phyloP scores from a whole-genome alignment of 2,329 filamentous ascomycete species.

The Periconia macrospinosa region DNA sequence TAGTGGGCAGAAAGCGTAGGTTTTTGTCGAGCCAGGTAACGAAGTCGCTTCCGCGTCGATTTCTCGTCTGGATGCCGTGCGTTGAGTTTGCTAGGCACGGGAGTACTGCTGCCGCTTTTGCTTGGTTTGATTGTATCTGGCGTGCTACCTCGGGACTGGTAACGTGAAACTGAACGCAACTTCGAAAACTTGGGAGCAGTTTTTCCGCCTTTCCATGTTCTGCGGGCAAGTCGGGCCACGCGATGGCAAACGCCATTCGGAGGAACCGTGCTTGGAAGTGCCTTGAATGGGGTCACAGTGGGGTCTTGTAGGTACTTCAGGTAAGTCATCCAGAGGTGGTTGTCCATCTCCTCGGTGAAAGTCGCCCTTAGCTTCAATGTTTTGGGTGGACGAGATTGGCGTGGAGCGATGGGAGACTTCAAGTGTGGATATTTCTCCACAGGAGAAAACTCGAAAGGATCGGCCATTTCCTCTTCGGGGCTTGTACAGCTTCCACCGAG shows the following conservation, averaged over 20 bases:
- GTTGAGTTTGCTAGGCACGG: slow-evolving; percentile 47
- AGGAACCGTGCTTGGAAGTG: slow-evolving; percentile 64
- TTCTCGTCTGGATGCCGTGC: slow-evolving; percentile 61
- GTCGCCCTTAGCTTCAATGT: slow-evolving; percentile 48
- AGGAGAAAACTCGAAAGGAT: slow-evolving; percentile 56
- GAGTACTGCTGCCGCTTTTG: slow-evolving; percentile 52
- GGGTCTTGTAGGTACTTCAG: slow-evolving; percentile 68
- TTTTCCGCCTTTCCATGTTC: slow-evolving; percentile 59
- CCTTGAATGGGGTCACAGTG: slow-evolving; percentile 68
- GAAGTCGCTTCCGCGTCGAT: slow-evolving; percentile 60
- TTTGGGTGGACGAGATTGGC: slow-evolving; percentile 37
- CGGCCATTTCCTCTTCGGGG: slow-evolving; percentile 60
- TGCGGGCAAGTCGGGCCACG: slow-evolving; percentile 63
- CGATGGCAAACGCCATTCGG: slow-evolving; percentile 66
- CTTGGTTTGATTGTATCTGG: slow-evolving; percentile 47
- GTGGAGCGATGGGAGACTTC: slow-evolving; percentile 34
- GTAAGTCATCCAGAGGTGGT: slow-evolving; percentile 68
- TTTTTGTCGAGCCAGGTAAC: slow-evolving; percentile 63
- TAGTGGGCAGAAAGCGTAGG: slow-evolving; percentile 66
- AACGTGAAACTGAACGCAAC: slow-evolving; percentile 19
- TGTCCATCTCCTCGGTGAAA: slow-evolving; percentile 67
- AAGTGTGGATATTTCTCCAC: slow-evolving; percentile 28
- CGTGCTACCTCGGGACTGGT: slow-evolving; percentile 37
- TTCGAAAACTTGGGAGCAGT: slow-evolving; percentile 27
- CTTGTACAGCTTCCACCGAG: slow-evolving; percentile 63